These are phyloP conservation scores for Cardamine resedifolia DNA, from an alignment of 345 rosid genomes.

Conservation along the genomic window DNA sequence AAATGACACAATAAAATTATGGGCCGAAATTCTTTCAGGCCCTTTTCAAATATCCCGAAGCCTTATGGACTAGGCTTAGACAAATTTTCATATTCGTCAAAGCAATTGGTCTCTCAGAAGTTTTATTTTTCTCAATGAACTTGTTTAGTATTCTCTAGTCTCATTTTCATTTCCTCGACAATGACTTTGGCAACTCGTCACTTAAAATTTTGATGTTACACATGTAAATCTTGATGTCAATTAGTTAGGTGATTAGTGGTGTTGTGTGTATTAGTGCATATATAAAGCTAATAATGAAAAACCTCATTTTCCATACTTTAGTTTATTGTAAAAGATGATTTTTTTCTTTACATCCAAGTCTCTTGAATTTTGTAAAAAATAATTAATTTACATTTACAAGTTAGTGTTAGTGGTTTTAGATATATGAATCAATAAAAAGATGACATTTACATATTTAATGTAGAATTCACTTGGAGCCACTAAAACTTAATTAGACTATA, in stretches of 20 bases:
- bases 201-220: not conserved
- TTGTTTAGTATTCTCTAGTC: not conserved
- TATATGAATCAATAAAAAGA: too few relatives aligned
- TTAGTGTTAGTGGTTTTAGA: not conserved
- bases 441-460: not conserved
- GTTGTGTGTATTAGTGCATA: not conserved
- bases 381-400: too few relatives aligned
- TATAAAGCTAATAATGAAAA: not conserved
- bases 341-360: not conserved
- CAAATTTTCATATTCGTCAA: not conserved
- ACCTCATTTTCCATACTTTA: not conserved
- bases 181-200: not conserved
- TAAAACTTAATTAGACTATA: not conserved
- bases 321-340: not conserved
- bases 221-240: not conserved
- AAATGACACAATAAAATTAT: not conserved
- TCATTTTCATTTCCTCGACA: not conserved
- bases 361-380: too few relatives aligned
- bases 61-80: not conserved
- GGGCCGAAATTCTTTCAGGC: constrained; percentile 6
- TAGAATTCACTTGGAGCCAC: not conserved
- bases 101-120: not conserved
- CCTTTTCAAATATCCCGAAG: not conserved
- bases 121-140: not conserved
- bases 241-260: not conserved